These are phyloP conservation scores for Maudiozyma bulderi DNA, from an alignment of 805 yeast genomes.

Conservation along the genomic window DNA sequence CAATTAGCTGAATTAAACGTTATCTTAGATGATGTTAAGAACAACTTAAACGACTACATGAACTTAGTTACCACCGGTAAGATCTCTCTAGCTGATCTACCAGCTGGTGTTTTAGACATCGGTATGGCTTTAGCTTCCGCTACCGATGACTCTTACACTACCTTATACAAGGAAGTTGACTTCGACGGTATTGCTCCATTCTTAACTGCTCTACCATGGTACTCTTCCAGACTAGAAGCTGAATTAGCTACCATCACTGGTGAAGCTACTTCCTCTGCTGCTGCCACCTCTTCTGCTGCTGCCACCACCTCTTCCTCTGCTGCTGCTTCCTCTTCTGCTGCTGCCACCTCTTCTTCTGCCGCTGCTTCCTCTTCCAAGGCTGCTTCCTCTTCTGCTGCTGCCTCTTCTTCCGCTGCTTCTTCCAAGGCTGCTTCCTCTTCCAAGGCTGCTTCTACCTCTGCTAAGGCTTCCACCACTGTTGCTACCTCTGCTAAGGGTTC, in stretches of 20 bases:
- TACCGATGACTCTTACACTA: constrained; percentile 27
- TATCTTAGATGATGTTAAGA: constrained; percentile 15
- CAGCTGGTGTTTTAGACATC: constrained; percentile 17
- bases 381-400: constrained; percentile 3
- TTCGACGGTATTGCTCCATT: constrained; percentile 18
- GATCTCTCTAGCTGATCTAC: constrained; percentile 10
- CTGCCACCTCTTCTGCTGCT: constrained; percentile 4
- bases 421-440: constrained; percentile 4
- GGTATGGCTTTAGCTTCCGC: constrained; percentile 23
- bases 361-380: constrained; percentile 1
- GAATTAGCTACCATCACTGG: constrained; percentile 7
- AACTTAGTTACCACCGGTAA: constrained; percentile 8
- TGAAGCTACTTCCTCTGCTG: constrained; percentile 3
- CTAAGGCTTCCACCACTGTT: constrained; percentile 7
- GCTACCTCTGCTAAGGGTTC: constrained; percentile 3
- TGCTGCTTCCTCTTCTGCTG: constrained; percentile 4
- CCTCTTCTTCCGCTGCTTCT: background rate
- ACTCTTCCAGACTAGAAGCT: constrained; percentile 21
- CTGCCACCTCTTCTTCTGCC: constrained; percentile 2
- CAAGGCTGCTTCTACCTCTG: background rate
- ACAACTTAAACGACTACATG: constrained; percentile 12
- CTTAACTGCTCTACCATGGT: constrained; percentile 30
- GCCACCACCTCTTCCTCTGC: constrained; percentile 7
- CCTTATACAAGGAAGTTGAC: constrained; percentile 25
- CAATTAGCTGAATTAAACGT: constrained; percentile 17